Percentiles rank a stretch among this genome's conserved stretches.
phyloP scores from a whole-genome alignment of 192 early-diverging fungal species.

The Lunasporangiospora selenospora region DNA sequence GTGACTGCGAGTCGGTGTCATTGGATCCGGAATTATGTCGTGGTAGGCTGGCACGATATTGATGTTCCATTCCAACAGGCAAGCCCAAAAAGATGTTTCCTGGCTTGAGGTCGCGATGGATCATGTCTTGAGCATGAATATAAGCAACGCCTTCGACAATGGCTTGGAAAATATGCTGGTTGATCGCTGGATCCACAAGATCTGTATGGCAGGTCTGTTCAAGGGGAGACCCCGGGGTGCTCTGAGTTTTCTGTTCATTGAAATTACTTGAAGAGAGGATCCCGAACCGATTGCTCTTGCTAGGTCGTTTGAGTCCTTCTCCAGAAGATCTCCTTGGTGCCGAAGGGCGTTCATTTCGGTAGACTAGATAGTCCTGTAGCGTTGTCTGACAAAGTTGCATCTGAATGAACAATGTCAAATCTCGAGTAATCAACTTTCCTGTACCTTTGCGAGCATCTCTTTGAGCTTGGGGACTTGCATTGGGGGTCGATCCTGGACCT shows the following conservation, averaged over 20 bases:
- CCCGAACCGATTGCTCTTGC: slow-evolving; percentile 10
- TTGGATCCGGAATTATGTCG: background rate
- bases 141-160: slow-evolving; percentile 82
- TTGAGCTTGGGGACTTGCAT: too few species aligned
- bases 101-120: slow-evolving; percentile 81
- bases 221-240: slow-evolving; percentile 18
- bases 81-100: slow-evolving; percentile 71
- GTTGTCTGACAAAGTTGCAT: slow-evolving; percentile 93
- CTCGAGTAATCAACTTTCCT: slow-evolving; percentile 23
- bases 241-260: slow-evolving; percentile 8
- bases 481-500: too few species aligned
- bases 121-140: slow-evolving; percentile 73
- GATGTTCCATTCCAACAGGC: slow-evolving; percentile 13
- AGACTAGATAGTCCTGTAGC: slow-evolving; percentile 69
- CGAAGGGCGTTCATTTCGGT: slow-evolving; percentile 65
- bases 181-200: slow-evolving; percentile 62
- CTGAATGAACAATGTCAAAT: slow-evolving; percentile 76
- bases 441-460: slow-evolving; percentile 9
- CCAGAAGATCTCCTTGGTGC: slow-evolving; percentile 26
- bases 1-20: background rate
- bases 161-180: slow-evolving; percentile 69
- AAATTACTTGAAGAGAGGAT: background rate
- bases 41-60: slow-evolving; percentile 6
- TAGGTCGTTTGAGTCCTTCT: background rate
- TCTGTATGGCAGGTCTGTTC: slow-evolving; percentile 27